Base-by-base conservation (phyloP, 2,329 filamentous ascomycete species). In the Paracamarosporium sp. region DNA sequence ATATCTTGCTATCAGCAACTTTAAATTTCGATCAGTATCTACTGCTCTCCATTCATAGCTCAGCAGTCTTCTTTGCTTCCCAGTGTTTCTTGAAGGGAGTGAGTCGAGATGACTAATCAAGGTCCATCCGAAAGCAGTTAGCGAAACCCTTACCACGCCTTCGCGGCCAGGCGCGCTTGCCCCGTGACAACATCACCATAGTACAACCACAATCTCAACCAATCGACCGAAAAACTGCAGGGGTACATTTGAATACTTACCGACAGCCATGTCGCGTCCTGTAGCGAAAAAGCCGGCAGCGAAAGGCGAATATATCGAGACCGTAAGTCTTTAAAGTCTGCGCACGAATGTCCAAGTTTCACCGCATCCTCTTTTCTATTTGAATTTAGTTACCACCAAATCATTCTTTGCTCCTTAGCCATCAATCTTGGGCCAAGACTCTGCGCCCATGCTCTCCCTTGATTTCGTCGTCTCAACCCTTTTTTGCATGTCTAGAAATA, bases 291-390 rank as follows among this genome's bases (percentile, higher is more conserved):
- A 75, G 62, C 63, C 68, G 8, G 83, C 88, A 50, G 84, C 86
- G 9, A 96, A 93, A 79, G 92, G 92, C 78, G 93, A 97, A 78
- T 98, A 97, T 76, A 97, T 99, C 62, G 94, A 97, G 80, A 99
- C 95, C 53, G 93, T 96, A 84, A 70, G 85, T 73, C n/a, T 24
- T 9, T 22, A 17, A 40, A n/a, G 35, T 17, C n/a, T 17, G n/a
- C 35, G 35, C 17, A n/a, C n/a, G 3, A 15, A 15, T 35, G n/a
- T 40, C 36, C 17, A 7, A 9, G 17, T 9, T 40, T n/a, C n/a
- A n/a, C n/a, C n/a, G n/a, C n/a, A n/a, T n/a, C n/a, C n/a, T n/a
- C n/a, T n/a, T n/a, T n/a, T n/a, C n/a, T n/a, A n/a, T n/a, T n/a
- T n/a, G n/a, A n/a, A n/a, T n/a, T n/a, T n/a, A n/a, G n/a, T n/a